phyloP scores from a whole-genome alignment of 805 yeast species.

The Yarrowia keelungensis region DNA sequence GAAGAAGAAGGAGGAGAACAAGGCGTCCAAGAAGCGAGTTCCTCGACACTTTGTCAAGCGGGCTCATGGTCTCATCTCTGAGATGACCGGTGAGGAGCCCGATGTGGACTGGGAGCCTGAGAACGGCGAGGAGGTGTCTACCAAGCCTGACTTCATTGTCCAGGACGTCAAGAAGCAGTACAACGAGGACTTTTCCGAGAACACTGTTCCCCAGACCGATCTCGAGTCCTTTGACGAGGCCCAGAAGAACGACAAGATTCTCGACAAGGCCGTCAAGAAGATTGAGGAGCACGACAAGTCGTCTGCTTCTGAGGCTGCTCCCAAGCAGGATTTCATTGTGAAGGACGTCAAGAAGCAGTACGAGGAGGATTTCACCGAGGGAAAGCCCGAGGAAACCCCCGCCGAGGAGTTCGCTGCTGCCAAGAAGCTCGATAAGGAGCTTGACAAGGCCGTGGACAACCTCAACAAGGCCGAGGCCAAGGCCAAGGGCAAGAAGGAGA shows the following conservation, averaged over 20 bases:
- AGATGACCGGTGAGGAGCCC: slow-evolving; percentile 41
- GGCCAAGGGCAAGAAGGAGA: slow-evolving; percentile 40
- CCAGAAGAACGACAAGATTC: slow-evolving; percentile 34
- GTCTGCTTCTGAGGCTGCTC: neutral
- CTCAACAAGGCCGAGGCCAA: slow-evolving; percentile 26
- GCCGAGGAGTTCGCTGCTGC: slow-evolving; percentile 27
- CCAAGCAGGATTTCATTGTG: slow-evolving; percentile 20
- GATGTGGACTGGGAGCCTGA: slow-evolving; percentile 39
- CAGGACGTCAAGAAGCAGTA: slow-evolving; percentile 28
- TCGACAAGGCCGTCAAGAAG: slow-evolving; percentile 35
- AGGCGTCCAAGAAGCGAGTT: slow-evolving; percentile 35
- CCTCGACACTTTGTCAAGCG: slow-evolving; percentile 41
- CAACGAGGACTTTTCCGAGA: slow-evolving; percentile 27
- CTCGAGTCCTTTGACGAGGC: slow-evolving; percentile 31
- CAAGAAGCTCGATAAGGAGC: slow-evolving; percentile 9
- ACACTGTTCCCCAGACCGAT: slow-evolving; percentile 39
- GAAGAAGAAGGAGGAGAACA: slow-evolving; percentile 39
- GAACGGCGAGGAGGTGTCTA: slow-evolving; percentile 2
- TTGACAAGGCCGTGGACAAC: slow-evolving; percentile 19
- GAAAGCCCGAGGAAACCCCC: neutral
- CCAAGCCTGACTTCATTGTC: slow-evolving; percentile 26
- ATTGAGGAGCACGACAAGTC: neutral
- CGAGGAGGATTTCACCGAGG: slow-evolving; percentile 7
- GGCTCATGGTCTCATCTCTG: slow-evolving; percentile 42
- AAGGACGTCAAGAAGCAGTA: slow-evolving; percentile 18